These are phyloP conservation scores for Linum trigynum DNA, from an alignment of 345 rosid genomes.

Conservation along the genomic window DNA sequence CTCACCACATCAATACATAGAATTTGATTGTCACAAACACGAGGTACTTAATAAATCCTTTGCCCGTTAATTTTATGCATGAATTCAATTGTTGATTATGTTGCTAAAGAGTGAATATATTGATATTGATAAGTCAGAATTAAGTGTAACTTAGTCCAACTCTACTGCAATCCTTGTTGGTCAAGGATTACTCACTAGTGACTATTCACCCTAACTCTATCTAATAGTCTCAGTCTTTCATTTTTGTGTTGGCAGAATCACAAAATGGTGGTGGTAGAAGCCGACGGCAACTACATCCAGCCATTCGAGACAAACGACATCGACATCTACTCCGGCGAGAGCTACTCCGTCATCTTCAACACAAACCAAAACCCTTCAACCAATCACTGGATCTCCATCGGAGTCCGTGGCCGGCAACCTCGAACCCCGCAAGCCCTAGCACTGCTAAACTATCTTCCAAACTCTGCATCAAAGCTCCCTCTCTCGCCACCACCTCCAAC, in stretches of 20 bases:
- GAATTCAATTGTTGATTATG: too few species aligned
- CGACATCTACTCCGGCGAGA: slow-evolving; percentile 76
- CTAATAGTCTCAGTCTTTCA: too few species aligned
- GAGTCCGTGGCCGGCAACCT: slow-evolving; percentile 5
- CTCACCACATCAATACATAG: too few species aligned
- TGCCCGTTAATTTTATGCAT: too few species aligned
- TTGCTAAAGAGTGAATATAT: too few species aligned
- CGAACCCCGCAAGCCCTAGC: slow-evolving; percentile 38
- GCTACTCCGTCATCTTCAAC: slow-evolving; percentile 56
- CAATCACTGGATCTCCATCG: slow-evolving; percentile 13
- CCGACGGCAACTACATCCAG: slow-evolving; percentile 72
- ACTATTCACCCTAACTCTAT: too few species aligned
- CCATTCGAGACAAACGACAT: slow-evolving; percentile 50
- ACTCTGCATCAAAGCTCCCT: slow-evolving; percentile 33
- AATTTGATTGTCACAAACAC: too few species aligned
- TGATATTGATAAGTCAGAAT: too few species aligned
- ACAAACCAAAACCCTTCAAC: slow-evolving; percentile 31
- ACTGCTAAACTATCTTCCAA: slow-evolving; percentile 39
- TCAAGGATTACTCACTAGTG: too few species aligned
- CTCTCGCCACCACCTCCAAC: slow-evolving; percentile 41
- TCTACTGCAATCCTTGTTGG: too few species aligned
- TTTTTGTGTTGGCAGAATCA: slow-evolving; percentile 35
- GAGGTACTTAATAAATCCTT: too few species aligned
- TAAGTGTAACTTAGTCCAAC: too few species aligned
- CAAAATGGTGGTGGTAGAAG: slow-evolving; percentile 70